These are phyloP conservation scores for Diaporthe sp. DNA, from an alignment of 2,329 filamentous ascomycete species.

Conservation along the genomic window DNA sequence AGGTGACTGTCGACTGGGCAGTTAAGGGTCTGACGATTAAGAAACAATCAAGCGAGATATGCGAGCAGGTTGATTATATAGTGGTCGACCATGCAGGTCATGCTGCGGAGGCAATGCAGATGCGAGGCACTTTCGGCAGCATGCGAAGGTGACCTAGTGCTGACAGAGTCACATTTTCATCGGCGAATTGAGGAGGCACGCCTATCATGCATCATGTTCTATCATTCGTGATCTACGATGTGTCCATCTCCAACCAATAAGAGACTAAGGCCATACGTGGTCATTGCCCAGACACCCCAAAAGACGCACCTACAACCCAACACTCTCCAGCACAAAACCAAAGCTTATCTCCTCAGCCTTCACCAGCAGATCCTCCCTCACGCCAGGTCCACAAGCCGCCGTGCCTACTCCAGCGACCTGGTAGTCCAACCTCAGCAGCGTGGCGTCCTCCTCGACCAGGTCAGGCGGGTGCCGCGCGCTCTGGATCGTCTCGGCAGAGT, in stretches of 20 bases:
- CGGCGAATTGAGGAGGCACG: background rate
- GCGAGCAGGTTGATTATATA: background rate
- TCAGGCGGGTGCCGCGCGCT: conserved; percentile 75
- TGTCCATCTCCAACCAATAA: background rate
- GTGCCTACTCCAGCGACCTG: conserved; percentile 65
- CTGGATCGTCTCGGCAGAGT: conserved; percentile 66
- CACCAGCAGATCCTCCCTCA: conserved; percentile 60
- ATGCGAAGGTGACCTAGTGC: background rate
- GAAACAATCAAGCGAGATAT: too few species aligned
- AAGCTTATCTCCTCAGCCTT: conserved; percentile 58
- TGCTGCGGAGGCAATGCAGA: background rate
- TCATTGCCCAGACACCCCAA: background rate
- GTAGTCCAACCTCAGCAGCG: conserved; percentile 59
- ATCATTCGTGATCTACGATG: background rate
- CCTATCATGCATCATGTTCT: background rate
- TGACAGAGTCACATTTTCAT: background rate
- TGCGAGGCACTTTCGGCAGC: background rate
- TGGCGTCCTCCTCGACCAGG: conserved; percentile 64
- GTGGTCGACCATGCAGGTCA: too few species aligned
- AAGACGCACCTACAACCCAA: conserved; percentile 38
- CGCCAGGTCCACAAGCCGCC: conserved; percentile 63
- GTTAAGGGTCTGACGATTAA: background rate
- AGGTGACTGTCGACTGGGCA: background rate
- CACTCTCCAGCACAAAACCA: conserved; percentile 56
- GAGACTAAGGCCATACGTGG: background rate